Evolutionary conservation across 257 asterid species (phyloP).

Genomic region (Nicotiana obtusifolia): DNA sequence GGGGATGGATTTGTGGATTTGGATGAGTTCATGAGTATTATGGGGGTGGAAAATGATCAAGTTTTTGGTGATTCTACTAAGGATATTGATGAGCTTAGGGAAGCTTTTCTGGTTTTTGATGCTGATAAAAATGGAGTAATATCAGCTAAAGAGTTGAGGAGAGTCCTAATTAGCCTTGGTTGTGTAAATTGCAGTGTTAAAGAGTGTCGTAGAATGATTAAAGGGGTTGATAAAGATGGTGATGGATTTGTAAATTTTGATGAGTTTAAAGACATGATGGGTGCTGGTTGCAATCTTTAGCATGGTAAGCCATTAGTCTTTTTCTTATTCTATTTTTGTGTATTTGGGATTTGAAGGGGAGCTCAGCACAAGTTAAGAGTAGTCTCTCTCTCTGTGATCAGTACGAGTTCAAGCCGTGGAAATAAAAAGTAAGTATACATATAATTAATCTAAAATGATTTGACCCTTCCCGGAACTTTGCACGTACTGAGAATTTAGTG

Average conservation of each 20-base stretch:
- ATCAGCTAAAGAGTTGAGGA: slow-evolving; percentile 48
- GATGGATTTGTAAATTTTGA: slow-evolving; percentile 66
- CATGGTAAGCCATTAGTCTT: not conserved
- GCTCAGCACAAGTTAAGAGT: no score
- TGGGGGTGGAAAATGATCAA: slow-evolving; percentile 17
- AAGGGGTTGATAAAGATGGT: slow-evolving; percentile 57
- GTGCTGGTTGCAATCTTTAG: slow-evolving; percentile 23
- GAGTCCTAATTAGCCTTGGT: slow-evolving; percentile 48
- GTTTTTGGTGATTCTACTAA: slow-evolving; percentile 15
- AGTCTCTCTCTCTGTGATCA: no score
- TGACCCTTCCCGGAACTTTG: no score
- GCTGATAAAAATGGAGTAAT: slow-evolving; percentile 51
- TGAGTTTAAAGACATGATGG: slow-evolving; percentile 63
- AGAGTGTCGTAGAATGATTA: slow-evolving; percentile 54
- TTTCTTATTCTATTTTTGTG: not conserved
- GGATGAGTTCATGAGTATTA: slow-evolving; percentile 51
- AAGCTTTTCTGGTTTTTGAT: slow-evolving; percentile 59
- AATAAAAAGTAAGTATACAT: no score
- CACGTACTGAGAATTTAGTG: no score
- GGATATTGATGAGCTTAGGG: slow-evolving; percentile 30
- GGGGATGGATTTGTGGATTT: slow-evolving; percentile 66
- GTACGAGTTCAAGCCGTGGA: no score
- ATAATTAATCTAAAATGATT: no score
- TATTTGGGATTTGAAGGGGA: not conserved
- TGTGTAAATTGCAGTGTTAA: slow-evolving; percentile 34